Conservation (phyloP, 345 rosid genomes). For the Rubroshorea leprosula region DNA sequence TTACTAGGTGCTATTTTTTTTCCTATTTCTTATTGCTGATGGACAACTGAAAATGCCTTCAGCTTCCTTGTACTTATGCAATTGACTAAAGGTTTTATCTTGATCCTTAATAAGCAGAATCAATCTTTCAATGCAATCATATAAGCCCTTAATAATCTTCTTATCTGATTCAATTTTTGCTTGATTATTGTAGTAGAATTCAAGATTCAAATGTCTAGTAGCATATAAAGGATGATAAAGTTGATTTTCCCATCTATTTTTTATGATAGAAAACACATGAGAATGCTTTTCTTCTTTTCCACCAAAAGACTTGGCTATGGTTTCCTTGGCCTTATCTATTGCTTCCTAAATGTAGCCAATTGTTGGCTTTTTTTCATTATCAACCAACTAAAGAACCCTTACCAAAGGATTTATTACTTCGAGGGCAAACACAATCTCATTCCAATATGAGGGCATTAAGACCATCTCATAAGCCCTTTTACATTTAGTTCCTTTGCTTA, state of each 20-base stretch:
- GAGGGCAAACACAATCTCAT: neutral
- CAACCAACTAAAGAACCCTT: constrained; percentile 11
- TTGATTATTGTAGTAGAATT: neutral
- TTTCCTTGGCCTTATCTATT: constrained; percentile 11
- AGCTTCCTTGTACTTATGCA: neutral
- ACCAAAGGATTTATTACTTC: constrained; percentile 8
- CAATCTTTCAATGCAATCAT: neutral
- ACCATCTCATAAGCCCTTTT: too few relatives aligned
- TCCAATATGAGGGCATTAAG: constrained; percentile 11
- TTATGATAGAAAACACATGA: constrained; percentile 8
- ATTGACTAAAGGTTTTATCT: neutral
- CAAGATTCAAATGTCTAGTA: neutral
- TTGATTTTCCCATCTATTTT: constrained; percentile 6
- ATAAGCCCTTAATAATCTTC: neutral
- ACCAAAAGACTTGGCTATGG: neutral
- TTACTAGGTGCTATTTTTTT: neutral
- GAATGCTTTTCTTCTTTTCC: neutral
- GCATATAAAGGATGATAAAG: constrained; percentile 14
- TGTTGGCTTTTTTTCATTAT: too few relatives aligned
- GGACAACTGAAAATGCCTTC: neutral
- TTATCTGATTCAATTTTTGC: neutral
- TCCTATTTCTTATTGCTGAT: neutral
- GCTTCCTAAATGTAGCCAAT: too few relatives aligned
- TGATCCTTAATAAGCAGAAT: neutral
- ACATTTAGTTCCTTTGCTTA: neutral